Base-by-base conservation (phyloP, 306 rosid genomes). In the Comarum palustre region DNA sequence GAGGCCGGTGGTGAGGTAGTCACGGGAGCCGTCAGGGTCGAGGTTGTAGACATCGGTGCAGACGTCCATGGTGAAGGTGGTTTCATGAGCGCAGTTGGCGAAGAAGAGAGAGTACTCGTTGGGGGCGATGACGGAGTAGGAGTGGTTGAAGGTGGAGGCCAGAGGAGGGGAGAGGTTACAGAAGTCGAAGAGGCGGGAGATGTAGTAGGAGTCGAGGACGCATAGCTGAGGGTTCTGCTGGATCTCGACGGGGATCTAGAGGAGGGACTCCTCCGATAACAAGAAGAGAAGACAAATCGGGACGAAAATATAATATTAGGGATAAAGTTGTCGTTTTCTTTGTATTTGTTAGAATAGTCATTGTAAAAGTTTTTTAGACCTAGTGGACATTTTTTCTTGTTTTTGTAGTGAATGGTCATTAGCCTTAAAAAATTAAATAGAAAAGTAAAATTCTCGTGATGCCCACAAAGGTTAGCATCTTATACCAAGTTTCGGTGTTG, bases 181-280 rank as follows among this genome's bases (percentile, higher is more conserved):
- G 84, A 92, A 90, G 24, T 80, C 87, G 82, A 87, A 88, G 55
- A 92, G 87, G 2, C 0, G 69, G 22, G 1, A 24, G 63, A 77
- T 85, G 86, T 83, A 78, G 46, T 0, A 86, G 5, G 96, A 90
- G n/a, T 90, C 79, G 15, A 92, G 85, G 45, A 92, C 96, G 72
- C 96, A 92, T 67, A 86, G 84, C 75, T 64, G 80, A 22, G 88
- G 87, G 82, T 84, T 87, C 71, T 84, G 91, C 72, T 88, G 90
- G 87, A 87, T 90, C 96, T 92, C 98, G 43, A 90, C 76, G 6
- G 83, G 86, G 29, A 90, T 90, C 66, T 92, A 96, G 57, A 90
- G 86, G 22, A 88, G 96, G 4, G 92, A 76, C 32, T 90, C 96
- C 57, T 92, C 96, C 15, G 85, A 90, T 25, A 92, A 84, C 16